Evolutionary conservation across 176 grass and related monocot species (phyloP).

Genomic region (Carex littledalei): DNA sequence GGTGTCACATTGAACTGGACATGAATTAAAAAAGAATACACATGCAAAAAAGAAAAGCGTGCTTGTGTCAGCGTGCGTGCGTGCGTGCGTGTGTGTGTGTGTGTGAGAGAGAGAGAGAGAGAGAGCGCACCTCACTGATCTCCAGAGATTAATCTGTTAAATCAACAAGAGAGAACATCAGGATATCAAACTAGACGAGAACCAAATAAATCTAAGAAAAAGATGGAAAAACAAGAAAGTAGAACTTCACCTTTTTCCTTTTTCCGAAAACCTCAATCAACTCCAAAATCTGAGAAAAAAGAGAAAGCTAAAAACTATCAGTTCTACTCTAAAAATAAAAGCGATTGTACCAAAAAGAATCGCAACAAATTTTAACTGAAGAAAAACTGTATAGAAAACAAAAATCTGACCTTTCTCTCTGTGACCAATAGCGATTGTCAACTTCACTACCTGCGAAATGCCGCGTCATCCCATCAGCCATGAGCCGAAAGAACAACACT

Average conservation of each 20-base stretch:
- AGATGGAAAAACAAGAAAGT: not conserved
- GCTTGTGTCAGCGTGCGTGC: not conserved
- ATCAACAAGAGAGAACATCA: not conserved
- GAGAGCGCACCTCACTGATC: not conserved
- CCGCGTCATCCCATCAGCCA: not conserved
- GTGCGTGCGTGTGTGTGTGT: not conserved
- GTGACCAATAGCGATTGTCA: not conserved
- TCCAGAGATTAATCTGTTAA: not conserved
- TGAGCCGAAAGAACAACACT: not conserved
- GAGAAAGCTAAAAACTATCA: not conserved
- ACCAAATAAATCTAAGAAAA: slow-evolving; percentile 9
- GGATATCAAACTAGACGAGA: not conserved
- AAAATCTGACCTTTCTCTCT: not conserved
- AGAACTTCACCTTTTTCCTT: slow-evolving; percentile 6
- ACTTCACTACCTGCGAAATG: not conserved
- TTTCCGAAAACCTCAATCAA: not conserved
- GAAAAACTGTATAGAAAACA: not conserved
- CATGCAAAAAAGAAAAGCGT: not conserved
- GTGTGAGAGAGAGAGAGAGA: not conserved
- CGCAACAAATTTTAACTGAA: not conserved
- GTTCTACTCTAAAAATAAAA: not conserved
- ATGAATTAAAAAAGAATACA: not conserved
- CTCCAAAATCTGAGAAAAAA: slow-evolving; percentile 8
- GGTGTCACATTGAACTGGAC: not conserved
- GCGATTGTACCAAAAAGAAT: not conserved